Evolutionary conservation across 768 basidiomycete genomes (phyloP), one percentile per base, ranked within the genome.

Genomic region (Amanita inopinata): DNA sequence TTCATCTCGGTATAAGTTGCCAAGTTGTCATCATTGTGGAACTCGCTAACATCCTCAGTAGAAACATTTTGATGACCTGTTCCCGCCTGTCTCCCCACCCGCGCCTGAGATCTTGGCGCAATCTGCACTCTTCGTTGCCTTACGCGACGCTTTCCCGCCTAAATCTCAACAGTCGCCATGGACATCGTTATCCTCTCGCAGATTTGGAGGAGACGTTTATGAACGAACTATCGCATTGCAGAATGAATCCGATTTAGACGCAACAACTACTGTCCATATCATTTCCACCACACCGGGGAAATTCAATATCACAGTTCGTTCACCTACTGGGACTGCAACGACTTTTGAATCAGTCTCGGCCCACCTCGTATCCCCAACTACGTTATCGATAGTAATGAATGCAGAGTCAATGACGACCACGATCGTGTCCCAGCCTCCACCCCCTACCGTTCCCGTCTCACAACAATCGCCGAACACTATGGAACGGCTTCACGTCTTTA

Each of bases 31-130:
- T 24, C 14, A 31, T 32, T 41, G n/a, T 38, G 7, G 20, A 10
- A 8, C 12, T 35, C 33, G 39, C 39, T 42, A 5, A 40, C 33
- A 15, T 33, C 2, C n/a, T 39, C 20, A 18, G 23, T 32, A 93
- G 90, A 90, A 88, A 76, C 82, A 94, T 56, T 73, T 76, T 53
- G 67, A 78, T 30, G 75, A 84, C 44, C 66, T 96, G n/a, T 91
- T 96, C 65, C 84, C 85, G 2, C 66, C 74, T 0, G 50, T 79
- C 2, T 49, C 65, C 4, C 62, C 73, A 11, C 80, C 87, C 2
- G 69, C 73, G 1, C 63, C 81, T 0, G 74, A 78, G 34, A 52
- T 85, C 8, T 62, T 92, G 4, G 86, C 83, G 2, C 83, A 86
- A 56, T 85, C 84, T 1, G 90, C 84, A 0, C 66, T 96, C 5